A percentile compares a stretch with the other conserved stretches of the same genome.
Evolutionary conservation across 2,329 filamentous ascomycete species (phyloP).

Genomic region (Salinomyces thailandicus): DNA sequence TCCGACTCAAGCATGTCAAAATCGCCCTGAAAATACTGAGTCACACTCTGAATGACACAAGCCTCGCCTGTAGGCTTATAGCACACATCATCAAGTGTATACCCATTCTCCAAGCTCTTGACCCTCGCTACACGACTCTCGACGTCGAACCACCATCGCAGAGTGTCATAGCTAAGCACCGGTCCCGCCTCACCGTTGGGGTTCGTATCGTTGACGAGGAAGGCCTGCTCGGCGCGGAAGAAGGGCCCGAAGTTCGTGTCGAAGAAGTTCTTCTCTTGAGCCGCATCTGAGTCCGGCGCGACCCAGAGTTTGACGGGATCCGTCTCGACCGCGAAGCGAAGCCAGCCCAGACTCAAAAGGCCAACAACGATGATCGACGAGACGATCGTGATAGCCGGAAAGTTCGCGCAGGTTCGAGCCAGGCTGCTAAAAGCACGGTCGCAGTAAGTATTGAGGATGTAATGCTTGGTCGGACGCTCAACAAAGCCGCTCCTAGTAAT

Average conservation of each 20-base stretch:
- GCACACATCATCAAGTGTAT: constrained; percentile 73
- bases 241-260: constrained; percentile 91
- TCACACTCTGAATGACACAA: constrained; percentile 88
- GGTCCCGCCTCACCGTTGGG: constrained; percentile 52
- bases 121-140: constrained; percentile 66
- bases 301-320: constrained; percentile 93
- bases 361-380: constrained; percentile 64
- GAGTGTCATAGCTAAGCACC: constrained; percentile 77
- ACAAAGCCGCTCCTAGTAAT: constrained; percentile 57
- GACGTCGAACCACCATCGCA: constrained; percentile 88
- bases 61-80: constrained; percentile 84
- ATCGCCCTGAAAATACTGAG: constrained; percentile 70
- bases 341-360: constrained; percentile 76
- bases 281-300: constrained; percentile 82
- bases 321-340: constrained; percentile 77
- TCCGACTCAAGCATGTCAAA: constrained; percentile 43
- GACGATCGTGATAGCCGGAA: constrained; percentile 72
- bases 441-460: constrained; percentile 72
- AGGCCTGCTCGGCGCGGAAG: constrained; percentile 85
- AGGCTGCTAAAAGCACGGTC: constrained; percentile 71
- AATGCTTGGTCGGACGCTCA: constrained; percentile 67
- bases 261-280: constrained; percentile 88
- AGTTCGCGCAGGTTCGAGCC: constrained; percentile 69
- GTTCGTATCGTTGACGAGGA: constrained; percentile 78
- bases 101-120: constrained; percentile 56